phyloP scores from a whole-genome alignment of 192 early-diverging fungal genomes.

The Ambispora gerdemannii region DNA sequence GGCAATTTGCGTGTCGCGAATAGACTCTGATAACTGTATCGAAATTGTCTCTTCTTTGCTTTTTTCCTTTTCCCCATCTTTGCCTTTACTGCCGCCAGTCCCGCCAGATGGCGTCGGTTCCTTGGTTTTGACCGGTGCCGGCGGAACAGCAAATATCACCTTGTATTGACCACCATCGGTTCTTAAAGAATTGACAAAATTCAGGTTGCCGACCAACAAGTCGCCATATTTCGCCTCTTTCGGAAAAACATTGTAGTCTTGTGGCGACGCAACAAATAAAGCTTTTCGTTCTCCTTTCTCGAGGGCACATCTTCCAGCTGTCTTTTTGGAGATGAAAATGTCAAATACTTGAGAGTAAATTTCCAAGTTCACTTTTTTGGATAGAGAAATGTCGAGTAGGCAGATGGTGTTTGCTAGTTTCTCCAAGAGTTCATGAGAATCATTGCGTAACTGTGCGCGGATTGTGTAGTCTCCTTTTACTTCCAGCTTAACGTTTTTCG shows the following conservation, averaged over 20 bases:
- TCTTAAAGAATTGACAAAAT: conserved; percentile 45
- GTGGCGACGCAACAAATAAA: conserved; percentile 57
- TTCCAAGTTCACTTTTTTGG: conserved; percentile 53
- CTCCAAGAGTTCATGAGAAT: conserved; percentile 67
- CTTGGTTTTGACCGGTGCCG: conserved; percentile 45
- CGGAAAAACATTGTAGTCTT: conserved; percentile 51
- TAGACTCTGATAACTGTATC: conserved; percentile 60
- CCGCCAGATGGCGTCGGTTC: conserved; percentile 38
- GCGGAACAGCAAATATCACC: conserved; percentile 51
- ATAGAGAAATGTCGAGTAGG: conserved; percentile 62
- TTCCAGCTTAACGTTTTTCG: conserved; percentile 62
- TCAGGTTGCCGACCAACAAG: conserved; percentile 67
- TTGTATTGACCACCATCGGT: conserved; percentile 49
- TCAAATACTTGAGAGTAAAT: conserved; percentile 56
- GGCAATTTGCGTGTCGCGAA: conserved; percentile 75
- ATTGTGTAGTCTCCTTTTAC: conserved; percentile 83
- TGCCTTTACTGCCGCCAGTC: conserved; percentile 3
- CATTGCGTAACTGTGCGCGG: conserved; percentile 73
- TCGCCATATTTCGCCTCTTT: conserved; percentile 78
- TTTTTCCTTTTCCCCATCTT: conserved; percentile 35
- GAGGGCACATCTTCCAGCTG: conserved; percentile 44
- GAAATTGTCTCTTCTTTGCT: conserved; percentile 48
- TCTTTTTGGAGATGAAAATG: conserved; percentile 44
- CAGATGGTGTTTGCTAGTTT: conserved; percentile 62
- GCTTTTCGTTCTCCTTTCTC: conserved; percentile 48